Conservation (phyloP, 768 basidiomycete species). For the Podaxis sp. region DNA sequence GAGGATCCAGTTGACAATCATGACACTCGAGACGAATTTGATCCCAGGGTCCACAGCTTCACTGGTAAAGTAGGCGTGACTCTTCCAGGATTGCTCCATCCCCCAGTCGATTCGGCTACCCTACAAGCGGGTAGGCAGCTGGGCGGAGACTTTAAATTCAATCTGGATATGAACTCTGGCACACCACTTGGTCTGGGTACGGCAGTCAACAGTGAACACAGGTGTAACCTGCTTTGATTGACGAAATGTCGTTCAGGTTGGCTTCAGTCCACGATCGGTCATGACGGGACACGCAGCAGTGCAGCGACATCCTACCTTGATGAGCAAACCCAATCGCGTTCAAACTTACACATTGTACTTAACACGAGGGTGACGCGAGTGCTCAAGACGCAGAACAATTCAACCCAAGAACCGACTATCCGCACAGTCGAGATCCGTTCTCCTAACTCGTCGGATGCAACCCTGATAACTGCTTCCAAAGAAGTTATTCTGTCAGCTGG, state of each 20-base stretch:
- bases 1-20: conserved; percentile 20
- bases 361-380: conserved; percentile 28
- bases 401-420: conserved; percentile 1
- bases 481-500: conserved; percentile 20
- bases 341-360: conserved; percentile 31
- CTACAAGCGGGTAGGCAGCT: conserved; percentile 19
- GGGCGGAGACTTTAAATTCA: conserved; percentile 15
- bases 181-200: conserved; percentile 12
- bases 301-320: conserved; percentile 19
- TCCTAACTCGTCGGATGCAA: neutral
- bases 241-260: neutral
- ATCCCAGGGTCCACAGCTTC: conserved; percentile 22
- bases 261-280: conserved; percentile 14
- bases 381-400: neutral
- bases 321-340: conserved; percentile 15
- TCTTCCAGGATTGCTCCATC: conserved; percentile 15
- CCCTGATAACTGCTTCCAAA: conserved; percentile 22
- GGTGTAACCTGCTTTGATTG: neutral
- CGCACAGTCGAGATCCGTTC: conserved; percentile 15
- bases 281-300: conserved; percentile 10
- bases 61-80: conserved; percentile 19
- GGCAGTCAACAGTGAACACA: neutral
- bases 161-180: conserved; percentile 11
- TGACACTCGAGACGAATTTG: conserved; percentile 20
- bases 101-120: conserved; percentile 20